A percentile compares a stretch with the other conserved stretches of the same genome.
These are phyloP conservation scores for Parastagonospora avenae DNA, from an alignment of 2,329 filamentous ascomycete genomes.

Conservation along the genomic window DNA sequence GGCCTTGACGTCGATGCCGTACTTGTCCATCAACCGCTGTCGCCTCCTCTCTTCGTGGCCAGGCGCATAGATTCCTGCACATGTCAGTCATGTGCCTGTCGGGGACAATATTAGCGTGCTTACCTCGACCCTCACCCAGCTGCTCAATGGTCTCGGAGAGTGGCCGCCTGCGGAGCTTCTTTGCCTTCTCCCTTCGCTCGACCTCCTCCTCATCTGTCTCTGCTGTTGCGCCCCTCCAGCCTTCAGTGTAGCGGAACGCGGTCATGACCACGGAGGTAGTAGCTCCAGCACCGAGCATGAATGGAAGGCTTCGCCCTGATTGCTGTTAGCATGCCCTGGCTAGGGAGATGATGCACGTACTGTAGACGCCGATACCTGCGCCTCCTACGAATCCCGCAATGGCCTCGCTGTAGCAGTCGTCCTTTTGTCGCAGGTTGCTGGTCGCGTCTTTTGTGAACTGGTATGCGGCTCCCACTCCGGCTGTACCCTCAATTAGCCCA, in stretches of 20 bases:
- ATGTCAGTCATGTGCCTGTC: slow-evolving; percentile 16
- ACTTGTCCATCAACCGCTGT: slow-evolving; percentile 81
- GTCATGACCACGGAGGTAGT: slow-evolving; percentile 63
- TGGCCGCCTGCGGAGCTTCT: slow-evolving; percentile 75
- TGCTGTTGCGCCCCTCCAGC: slow-evolving; percentile 60
- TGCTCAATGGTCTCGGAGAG: slow-evolving; percentile 79
- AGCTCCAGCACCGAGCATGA: slow-evolving; percentile 71
- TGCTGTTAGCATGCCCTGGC: slow-evolving; percentile 22
- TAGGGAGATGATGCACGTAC: slow-evolving; percentile 57
- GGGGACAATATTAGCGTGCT: slow-evolving; percentile 19
- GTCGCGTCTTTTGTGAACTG: slow-evolving; percentile 76
- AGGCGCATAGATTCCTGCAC: slow-evolving; percentile 74
- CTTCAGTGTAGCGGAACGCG: slow-evolving; percentile 71
- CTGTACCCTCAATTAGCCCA: slow-evolving; percentile 54
- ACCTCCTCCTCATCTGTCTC: slow-evolving; percentile 72
- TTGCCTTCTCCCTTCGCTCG: slow-evolving; percentile 73
- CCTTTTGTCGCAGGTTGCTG: slow-evolving; percentile 83
- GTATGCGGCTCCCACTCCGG: slow-evolving; percentile 75
- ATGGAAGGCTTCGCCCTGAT: slow-evolving; percentile 68
- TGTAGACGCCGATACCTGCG: slow-evolving; percentile 70
- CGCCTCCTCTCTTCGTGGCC: slow-evolving; percentile 85
- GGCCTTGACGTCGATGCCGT: slow-evolving; percentile 75
- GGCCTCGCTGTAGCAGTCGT: slow-evolving; percentile 76
- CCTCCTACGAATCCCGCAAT: slow-evolving; percentile 80
- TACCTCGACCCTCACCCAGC: slow-evolving; percentile 87